Base-by-base conservation (phyloP, 2,329 filamentous ascomycete genomes). In the Lachnellula subtilissima region DNA sequence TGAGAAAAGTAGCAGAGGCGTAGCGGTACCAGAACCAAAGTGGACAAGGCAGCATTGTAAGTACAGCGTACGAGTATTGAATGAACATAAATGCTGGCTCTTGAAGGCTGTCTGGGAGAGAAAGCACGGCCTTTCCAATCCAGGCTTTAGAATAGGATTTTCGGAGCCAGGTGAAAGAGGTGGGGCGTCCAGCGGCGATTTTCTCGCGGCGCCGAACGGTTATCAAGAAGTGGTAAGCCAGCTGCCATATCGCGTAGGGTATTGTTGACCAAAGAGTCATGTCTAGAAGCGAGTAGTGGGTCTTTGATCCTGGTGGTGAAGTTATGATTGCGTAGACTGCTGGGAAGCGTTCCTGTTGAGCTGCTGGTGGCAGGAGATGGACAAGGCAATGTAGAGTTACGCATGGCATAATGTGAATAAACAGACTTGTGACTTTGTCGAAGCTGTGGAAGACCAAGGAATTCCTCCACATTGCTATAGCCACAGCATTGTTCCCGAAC, bases 331-430 rank as follows among this genome's bases (percentile, higher is more conserved):
- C 81, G 75, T 89, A 91, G 61, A 96, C 83, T 12, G 92, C 93
- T 0, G 93, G 92, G 70, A 96, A 97, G 19, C 86, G 83, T 25
- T 77, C 73, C 61, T 79, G 76, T 67, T 95, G 88, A 43, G 81
- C 71, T 22, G 84, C 83, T 1, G 82, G 73, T 0, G 87, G 74
- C 12, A 91, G 78, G 19, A 97, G 78, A 70, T 99, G 94, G 15
- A 96, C 89, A 14, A 99, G 80, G 69, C 91, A 95, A 73, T 99
- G 94, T 12, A 99, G 81, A 1, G 92, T 90, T 5, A 89, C 93
- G 63, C 92, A 96, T 1, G 94, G 94, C 93, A 99, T 99, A 67
- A 99, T 96, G 73, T 99, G 94, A 65, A 99, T 97, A 75, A 99
- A 99, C n/a, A 99, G 80, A 71, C 85, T 87, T 59, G 92, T 95